phyloP scores from a whole-genome alignment of 352 stramenopile genomes.

The Saprolegnia parasitica region DNA sequence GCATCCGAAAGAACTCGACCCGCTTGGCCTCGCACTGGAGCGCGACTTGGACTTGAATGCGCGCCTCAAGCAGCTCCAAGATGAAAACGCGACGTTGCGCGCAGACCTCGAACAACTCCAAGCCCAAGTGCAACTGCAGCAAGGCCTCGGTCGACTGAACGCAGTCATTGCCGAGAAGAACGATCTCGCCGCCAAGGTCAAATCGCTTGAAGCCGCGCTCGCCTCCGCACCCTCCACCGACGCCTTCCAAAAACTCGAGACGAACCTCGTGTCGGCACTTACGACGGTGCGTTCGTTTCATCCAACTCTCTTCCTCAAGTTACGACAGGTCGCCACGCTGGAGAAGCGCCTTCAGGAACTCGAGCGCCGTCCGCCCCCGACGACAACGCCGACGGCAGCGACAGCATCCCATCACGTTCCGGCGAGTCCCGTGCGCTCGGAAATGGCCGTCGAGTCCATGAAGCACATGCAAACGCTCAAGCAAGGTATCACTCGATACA shows the following conservation, averaged over 20 bases:
- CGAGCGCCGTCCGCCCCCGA: not conserved
- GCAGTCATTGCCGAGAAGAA: not conserved
- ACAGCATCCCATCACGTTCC: no score
- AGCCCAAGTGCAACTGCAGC: not conserved
- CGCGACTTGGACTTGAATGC: not conserved
- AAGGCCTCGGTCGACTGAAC: conserved; percentile 10
- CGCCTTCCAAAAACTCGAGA: not conserved
- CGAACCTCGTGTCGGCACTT: not conserved
- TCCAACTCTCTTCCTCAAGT: not conserved
- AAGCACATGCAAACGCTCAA: conserved; percentile 26
- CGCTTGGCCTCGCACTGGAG: not conserved
- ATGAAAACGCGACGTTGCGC: not conserved
- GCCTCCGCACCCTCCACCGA: not conserved
- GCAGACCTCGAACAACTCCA: conserved; percentile 1
- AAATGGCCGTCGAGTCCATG: not conserved
- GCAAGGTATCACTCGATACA: conserved; percentile 18
- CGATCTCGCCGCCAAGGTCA: not conserved
- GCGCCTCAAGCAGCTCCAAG: conserved; percentile 3
- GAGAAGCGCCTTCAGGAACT: not conserved
- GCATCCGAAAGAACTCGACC: not conserved
- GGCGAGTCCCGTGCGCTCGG: not conserved
- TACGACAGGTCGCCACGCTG: not conserved
- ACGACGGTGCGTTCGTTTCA: not conserved
- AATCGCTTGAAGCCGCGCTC: not conserved
- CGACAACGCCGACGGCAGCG: no score